Percentiles rank a stretch among this genome's conserved stretches.
These are phyloP conservation scores for Neonothopanus nambi DNA, from an alignment of 1,284 basidiomycete genomes.

Conservation along the genomic window DNA sequence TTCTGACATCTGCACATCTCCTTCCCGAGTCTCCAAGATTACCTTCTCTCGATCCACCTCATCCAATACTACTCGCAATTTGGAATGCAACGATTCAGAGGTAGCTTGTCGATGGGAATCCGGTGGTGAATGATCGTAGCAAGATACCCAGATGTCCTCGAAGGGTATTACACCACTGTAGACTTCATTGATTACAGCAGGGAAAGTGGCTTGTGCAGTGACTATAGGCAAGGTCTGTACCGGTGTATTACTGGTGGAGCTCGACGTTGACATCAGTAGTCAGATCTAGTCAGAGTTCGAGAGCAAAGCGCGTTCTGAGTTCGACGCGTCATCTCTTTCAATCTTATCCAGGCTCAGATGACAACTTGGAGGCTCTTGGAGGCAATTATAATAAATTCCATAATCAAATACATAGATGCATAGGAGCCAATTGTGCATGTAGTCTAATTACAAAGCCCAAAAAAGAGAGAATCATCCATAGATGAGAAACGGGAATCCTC, in stretches of 20 bases:
- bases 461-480: background rate
- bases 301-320: background rate
- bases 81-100: constrained; percentile 59
- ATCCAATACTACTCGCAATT: constrained; percentile 51
- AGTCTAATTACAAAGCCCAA: no score
- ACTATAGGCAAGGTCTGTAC: constrained; percentile 45
- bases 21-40: constrained; percentile 37
- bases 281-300: background rate
- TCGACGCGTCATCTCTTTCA: background rate
- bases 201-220: constrained; percentile 64
- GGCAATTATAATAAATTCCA: background rate
- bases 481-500: background rate
- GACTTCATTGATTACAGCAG: constrained; percentile 60
- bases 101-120: background rate
- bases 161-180: constrained; percentile 50
- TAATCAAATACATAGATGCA: background rate
- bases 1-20: constrained; percentile 32
- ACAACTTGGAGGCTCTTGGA: background rate
- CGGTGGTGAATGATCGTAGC: constrained; percentile 45
- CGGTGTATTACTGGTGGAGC: background rate
- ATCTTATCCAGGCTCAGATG: no score
- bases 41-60: constrained; percentile 53
- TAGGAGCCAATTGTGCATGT: background rate
- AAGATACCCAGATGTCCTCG: constrained; percentile 74
- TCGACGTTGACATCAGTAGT: constrained; percentile 7